Percentiles rank a stretch among this genome's conserved stretches.
Conservation (phyloP, 768 basidiomycete species). For the Termitomyces bulborhizus region DNA sequence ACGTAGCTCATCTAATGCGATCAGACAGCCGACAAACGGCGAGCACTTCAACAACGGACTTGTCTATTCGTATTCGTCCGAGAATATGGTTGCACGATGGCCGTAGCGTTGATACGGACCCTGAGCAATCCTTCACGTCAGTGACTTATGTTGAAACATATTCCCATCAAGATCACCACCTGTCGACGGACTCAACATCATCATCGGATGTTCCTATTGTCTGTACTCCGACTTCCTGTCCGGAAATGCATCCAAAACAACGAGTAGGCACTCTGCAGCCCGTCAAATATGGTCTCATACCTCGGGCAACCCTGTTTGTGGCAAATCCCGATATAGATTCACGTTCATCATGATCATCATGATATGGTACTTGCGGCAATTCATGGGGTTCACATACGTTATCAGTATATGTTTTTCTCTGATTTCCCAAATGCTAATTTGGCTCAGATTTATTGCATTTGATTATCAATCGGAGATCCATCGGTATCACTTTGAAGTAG, state of each 20-base stretch:
- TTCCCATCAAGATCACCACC: constrained; percentile 4
- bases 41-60: constrained; percentile 22
- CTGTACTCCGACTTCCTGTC: constrained; percentile 6
- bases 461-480: background rate
- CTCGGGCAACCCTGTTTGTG: constrained; percentile 58
- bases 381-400: background rate
- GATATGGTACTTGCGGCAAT: background rate
- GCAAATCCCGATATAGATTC: constrained; percentile 56
- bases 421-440: background rate
- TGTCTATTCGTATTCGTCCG: constrained; percentile 22
- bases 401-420: background rate
- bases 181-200: background rate
- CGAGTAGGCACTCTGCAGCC: constrained; percentile 19
- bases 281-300: constrained; percentile 62
- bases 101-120: constrained; percentile 10
- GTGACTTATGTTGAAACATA: constrained; percentile 13
- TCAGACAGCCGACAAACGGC: constrained; percentile 25
- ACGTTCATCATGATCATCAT: constrained; percentile 5
- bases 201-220: background rate
- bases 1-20: constrained; percentile 53
- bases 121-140: constrained; percentile 20
- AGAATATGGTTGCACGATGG: constrained; percentile 5
- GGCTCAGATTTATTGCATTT: background rate
- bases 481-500: background rate
- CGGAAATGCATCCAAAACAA: constrained; percentile 29